A percentile compares a stretch with the other conserved stretches of the same genome.
These are phyloP conservation scores for Epicoccum nigrum DNA, from an alignment of 2,329 filamentous ascomycete species.

Conservation along the genomic window DNA sequence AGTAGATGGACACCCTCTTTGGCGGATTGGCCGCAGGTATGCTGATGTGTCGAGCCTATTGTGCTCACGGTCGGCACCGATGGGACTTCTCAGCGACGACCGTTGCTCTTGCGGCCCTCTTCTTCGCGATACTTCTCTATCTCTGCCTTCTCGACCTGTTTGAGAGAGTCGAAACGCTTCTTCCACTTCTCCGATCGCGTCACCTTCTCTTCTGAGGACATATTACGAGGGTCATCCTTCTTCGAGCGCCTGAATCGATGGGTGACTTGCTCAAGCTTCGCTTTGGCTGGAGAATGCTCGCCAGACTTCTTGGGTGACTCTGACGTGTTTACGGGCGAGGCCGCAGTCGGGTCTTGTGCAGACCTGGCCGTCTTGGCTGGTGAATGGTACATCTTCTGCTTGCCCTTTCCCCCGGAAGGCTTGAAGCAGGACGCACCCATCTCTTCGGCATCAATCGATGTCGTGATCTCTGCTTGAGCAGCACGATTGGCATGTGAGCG, in stretches of 20 bases:
- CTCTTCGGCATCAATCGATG: constrained; percentile 25
- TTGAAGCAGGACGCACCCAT: constrained; percentile 42
- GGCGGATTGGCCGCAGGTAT: background rate
- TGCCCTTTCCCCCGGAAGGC: constrained; percentile 35
- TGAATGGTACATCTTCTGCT: constrained; percentile 38
- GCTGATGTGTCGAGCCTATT: background rate
- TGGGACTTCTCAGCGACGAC: constrained; percentile 11
- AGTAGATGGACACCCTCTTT: background rate
- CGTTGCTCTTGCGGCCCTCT: constrained; percentile 11
- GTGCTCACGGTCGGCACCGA: too few relatives aligned
- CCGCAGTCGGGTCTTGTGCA: constrained; percentile 21
- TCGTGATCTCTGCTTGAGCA: background rate
- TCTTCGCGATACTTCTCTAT: constrained; percentile 30
- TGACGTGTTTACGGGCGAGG: constrained; percentile 33
- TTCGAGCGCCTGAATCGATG: constrained; percentile 51
- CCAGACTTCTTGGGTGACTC: constrained; percentile 46
- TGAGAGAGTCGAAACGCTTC: constrained; percentile 44
- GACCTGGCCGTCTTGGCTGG: constrained; percentile 28
- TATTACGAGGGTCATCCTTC: constrained; percentile 43
- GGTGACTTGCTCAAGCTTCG: constrained; percentile 54
- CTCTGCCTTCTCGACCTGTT: constrained; percentile 35
- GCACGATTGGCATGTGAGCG: constrained; percentile 13
- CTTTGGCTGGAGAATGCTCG: constrained; percentile 53
- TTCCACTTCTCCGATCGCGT: constrained; percentile 46
- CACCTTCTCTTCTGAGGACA: constrained; percentile 47